Conservation (phyloP, 495 filamentous ascomycete species). For the Hypoxylon lienhwacheense region DNA sequence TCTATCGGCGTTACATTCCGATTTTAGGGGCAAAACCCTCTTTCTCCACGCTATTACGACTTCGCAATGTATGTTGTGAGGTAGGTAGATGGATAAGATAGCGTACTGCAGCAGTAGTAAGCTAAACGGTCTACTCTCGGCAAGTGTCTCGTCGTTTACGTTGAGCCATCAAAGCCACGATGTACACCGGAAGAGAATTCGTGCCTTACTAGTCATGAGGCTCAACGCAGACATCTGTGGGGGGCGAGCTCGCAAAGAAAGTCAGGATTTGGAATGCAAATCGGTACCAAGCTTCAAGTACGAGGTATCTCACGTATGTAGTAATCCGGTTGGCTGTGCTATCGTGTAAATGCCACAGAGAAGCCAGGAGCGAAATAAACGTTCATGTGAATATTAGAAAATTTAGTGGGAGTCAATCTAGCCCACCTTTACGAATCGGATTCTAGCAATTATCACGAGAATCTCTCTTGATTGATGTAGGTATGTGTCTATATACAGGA, state of each 20-base stretch:
- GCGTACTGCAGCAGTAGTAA: constrained; percentile 38
- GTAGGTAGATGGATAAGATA: constrained; percentile 11
- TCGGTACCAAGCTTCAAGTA: constrained; percentile 32
- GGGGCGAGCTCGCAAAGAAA: constrained; percentile 23
- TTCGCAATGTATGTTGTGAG: constrained; percentile 27
- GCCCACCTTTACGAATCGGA: constrained; percentile 20
- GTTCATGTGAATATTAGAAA: constrained; percentile 6
- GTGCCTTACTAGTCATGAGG: constrained; percentile 36
- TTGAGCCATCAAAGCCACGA: constrained; percentile 22
- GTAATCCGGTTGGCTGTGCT: constrained; percentile 21
- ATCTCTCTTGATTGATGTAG: constrained; percentile 17
- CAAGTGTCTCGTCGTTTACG: constrained; percentile 21
- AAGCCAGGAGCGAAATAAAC: constrained; percentile 9
- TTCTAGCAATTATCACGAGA: constrained; percentile 28
- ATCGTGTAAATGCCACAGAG: constrained; percentile 18
- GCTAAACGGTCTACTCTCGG: constrained; percentile 28
- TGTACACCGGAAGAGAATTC: constrained; percentile 16
- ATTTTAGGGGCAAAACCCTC: constrained; percentile 32
- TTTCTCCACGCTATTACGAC: constrained; percentile 33
- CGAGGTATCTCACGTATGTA: constrained; percentile 33
- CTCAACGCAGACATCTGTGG: constrained; percentile 34
- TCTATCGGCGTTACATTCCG: constrained; percentile 39
- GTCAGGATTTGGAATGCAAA: constrained; percentile 34
- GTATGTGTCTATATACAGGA: constrained; percentile 32
- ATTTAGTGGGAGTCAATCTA: constrained; percentile 15